Conservation (phyloP, 2,329 filamentous ascomycete species). For the Aspergillus carbonarius region DNA sequence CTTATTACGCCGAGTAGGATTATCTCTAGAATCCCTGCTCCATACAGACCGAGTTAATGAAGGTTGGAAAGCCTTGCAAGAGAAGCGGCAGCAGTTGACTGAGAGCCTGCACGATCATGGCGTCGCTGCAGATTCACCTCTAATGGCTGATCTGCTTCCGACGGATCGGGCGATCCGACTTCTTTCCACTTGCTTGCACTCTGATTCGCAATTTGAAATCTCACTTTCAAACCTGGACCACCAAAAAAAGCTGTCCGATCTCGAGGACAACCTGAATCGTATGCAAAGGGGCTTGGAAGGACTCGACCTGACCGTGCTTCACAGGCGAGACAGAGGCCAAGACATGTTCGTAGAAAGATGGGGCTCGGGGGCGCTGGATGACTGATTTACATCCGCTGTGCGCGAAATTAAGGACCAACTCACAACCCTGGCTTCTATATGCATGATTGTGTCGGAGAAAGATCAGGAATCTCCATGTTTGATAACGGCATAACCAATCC, state of each 20-base stretch:
- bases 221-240: conserved; percentile 31
- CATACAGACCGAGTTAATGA: conserved; percentile 20
- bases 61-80: conserved; percentile 24
- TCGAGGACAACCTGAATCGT: conserved; percentile 31
- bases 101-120: conserved; percentile 29
- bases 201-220: conserved; percentile 28
- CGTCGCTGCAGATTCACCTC: conserved; percentile 30
- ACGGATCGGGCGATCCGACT: conserved; percentile 35
- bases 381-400: not conserved
- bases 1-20: conserved; percentile 35
- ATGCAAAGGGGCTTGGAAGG: conserved; percentile 35
- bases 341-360: conserved; percentile 37
- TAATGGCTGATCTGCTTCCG: conserved; percentile 29
- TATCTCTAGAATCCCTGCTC: conserved; percentile 30
- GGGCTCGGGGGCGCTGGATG: conserved; percentile 13
- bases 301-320: conserved; percentile 34
- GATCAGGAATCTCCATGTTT: not conserved
- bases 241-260: conserved; percentile 25
- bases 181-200: conserved; percentile 31
- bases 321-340: conserved; percentile 30
- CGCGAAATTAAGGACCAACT: too few species aligned
- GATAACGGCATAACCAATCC: not conserved
- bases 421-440: not conserved
- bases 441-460: not conserved
- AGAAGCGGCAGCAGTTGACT: conserved; percentile 31